phyloP scores from a whole-genome alignment of 78 protist species.

The Guillardia theta region DNA sequence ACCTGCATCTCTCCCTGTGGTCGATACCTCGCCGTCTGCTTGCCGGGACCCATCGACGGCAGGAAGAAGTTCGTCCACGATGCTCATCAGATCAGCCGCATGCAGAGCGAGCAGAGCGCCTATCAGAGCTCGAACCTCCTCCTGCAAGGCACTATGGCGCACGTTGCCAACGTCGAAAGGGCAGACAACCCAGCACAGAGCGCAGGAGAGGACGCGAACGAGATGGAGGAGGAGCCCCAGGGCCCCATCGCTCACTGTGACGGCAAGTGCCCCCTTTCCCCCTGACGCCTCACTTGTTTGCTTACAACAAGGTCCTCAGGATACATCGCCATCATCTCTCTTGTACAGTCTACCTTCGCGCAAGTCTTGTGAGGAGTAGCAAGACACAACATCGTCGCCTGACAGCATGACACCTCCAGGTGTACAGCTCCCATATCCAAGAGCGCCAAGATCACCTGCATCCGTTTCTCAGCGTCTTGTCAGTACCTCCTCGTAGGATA shows the following conservation, averaged over 20 bases:
- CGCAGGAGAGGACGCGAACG: too few relatives aligned
- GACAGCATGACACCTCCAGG: background rate
- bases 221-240: too few relatives aligned
- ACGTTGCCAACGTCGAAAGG: background rate
- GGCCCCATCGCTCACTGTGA: background rate
- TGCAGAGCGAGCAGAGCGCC: too few relatives aligned
- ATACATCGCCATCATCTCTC: background rate
- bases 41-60: background rate
- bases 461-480: background rate
- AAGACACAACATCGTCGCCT: background rate
- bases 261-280: background rate
- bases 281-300: background rate
- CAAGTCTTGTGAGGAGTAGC: background rate
- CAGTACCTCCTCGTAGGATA: constrained; percentile 14
- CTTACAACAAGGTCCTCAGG: background rate
- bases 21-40: background rate
- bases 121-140: too few relatives aligned
- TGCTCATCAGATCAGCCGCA: too few relatives aligned
- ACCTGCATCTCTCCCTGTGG: constrained; percentile 15
- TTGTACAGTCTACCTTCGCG: too few relatives aligned
- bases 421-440: background rate
- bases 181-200: too few relatives aligned
- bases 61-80: background rate
- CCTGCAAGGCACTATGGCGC: background rate
- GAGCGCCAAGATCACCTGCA: constrained; percentile 11